A percentile compares a stretch with the other conserved stretches of the same genome.
These are phyloP conservation scores for Penicillium herquei DNA, from an alignment of 495 filamentous ascomycete genomes.

Conservation along the genomic window DNA sequence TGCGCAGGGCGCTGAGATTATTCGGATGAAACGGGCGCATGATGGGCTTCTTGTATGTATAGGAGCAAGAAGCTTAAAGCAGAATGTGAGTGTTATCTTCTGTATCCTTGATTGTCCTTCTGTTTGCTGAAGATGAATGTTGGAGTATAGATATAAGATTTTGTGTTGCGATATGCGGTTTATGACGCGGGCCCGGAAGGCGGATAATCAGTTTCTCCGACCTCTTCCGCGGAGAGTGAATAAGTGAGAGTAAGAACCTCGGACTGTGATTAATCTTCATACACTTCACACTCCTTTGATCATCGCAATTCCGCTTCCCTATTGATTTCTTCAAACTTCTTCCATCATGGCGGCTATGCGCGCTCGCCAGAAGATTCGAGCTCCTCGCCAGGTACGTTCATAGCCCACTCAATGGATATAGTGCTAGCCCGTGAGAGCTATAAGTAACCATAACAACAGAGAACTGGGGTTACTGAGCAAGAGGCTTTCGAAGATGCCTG, in stretches of 20 bases:
- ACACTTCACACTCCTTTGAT: not conserved
- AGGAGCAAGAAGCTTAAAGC: not conserved
- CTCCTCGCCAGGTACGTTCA: conserved; percentile 61
- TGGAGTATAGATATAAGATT: too few relatives aligned
- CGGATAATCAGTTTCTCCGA: conserved; percentile 5
- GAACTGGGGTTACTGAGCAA: conserved; percentile 49
- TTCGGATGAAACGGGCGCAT: conserved; percentile 22
- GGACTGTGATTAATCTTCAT: not conserved
- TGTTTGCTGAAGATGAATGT: not conserved
- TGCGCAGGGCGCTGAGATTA: conserved; percentile 20
- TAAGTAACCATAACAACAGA: conserved; percentile 40
- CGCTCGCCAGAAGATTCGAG: conserved; percentile 67
- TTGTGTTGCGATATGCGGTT: too few relatives aligned
- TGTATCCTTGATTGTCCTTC: not conserved
- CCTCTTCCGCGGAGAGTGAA: conserved; percentile 24
- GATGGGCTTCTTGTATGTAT: not conserved
- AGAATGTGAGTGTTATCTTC: not conserved
- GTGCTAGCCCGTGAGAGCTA: not conserved
- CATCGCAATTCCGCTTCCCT: too few relatives aligned
- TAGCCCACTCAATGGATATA: not conserved
- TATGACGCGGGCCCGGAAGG: not conserved
- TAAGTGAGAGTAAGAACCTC: not conserved
- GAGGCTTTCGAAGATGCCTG: conserved; percentile 83
- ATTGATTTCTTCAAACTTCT: not conserved
- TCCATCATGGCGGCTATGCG: conserved; percentile 58